These are phyloP conservation scores for Bretschneidera sinensis DNA, from an alignment of 345 rosid genomes.

Conservation along the genomic window DNA sequence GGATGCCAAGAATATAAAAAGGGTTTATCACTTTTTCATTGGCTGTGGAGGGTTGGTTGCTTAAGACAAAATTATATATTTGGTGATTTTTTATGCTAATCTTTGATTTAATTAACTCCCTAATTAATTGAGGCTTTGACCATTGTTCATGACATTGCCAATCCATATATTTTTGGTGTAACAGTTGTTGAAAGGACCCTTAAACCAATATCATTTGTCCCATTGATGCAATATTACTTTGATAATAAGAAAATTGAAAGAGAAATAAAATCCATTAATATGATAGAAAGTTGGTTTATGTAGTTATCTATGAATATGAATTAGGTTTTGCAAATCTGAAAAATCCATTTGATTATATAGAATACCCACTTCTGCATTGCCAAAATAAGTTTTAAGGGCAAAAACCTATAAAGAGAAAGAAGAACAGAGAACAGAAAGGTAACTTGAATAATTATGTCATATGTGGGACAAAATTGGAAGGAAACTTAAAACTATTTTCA, in stretches of 20 bases:
- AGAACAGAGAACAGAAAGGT: no score
- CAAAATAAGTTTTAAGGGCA: neutral
- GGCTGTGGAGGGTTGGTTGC: no score
- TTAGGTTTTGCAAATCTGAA: no score
- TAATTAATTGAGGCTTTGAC: constrained; percentile 23
- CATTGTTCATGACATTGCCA: neutral
- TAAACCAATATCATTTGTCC: constrained; percentile 17
- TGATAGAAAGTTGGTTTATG: no score
- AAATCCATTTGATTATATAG: no score
- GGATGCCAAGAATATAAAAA: constrained; percentile 15
- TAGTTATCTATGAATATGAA: no score
- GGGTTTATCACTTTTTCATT: neutral
- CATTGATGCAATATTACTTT: neutral
- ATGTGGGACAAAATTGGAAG: no score
- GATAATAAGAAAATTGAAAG: neutral
- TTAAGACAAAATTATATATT: neutral
- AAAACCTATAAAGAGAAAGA: no score
- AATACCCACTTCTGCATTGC: neutral
- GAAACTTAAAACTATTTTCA: no score
- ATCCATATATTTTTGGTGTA: constrained; percentile 28
- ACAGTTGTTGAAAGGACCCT: constrained; percentile 20
- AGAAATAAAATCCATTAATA: no score
- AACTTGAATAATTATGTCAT: no score
- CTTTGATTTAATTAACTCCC: neutral
- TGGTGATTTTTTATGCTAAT: constrained; percentile 1